Percentiles rank a stretch among this genome's conserved stretches.
These are phyloP conservation scores for Porphyrellus cyaneotinctus DNA, from an alignment of 768 basidiomycete genomes.

Conservation along the genomic window DNA sequence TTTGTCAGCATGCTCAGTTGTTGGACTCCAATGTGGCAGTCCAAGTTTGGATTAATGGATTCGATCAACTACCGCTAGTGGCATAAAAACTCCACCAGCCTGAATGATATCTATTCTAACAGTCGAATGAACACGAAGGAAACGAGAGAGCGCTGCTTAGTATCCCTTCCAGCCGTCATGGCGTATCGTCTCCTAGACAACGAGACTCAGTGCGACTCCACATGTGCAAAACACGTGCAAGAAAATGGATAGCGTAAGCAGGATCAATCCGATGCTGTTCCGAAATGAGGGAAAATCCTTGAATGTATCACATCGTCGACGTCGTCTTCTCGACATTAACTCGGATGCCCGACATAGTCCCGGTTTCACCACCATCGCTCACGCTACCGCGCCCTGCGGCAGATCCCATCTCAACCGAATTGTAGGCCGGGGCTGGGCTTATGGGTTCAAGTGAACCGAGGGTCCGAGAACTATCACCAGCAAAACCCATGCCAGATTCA, in stretches of 20 bases:
- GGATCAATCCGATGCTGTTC: conserved; percentile 27
- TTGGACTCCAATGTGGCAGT: not conserved
- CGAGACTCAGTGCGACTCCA: conserved; percentile 11
- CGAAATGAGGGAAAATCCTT: conserved; percentile 16
- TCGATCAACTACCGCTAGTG: conserved; percentile 4
- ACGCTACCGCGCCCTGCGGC: conserved; percentile 12
- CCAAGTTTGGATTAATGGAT: conserved; percentile 3
- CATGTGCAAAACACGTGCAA: conserved; percentile 16
- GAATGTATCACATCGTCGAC: conserved; percentile 38
- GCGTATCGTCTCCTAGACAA: conserved; percentile 21
- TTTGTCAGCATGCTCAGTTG: conserved; percentile 6
- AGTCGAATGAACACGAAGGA: conserved; percentile 7
- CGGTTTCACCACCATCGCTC: conserved; percentile 22
- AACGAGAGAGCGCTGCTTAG: conserved; percentile 13
- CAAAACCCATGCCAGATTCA: conserved; percentile 50
- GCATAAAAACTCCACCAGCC: not conserved
- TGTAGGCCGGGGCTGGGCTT: conserved; percentile 51
- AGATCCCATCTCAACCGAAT: conserved; percentile 39
- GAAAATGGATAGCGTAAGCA: conserved; percentile 21
- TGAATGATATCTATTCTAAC: not conserved
- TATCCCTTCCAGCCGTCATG: conserved; percentile 12
- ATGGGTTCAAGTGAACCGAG: conserved; percentile 28
- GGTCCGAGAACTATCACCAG: conserved; percentile 39
- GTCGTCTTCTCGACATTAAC: conserved; percentile 62
- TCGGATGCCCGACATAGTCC: conserved; percentile 41